Base-by-base conservation (phyloP, 495 filamentous ascomycete genomes). In the Penicillium macrosclerotiorum region DNA sequence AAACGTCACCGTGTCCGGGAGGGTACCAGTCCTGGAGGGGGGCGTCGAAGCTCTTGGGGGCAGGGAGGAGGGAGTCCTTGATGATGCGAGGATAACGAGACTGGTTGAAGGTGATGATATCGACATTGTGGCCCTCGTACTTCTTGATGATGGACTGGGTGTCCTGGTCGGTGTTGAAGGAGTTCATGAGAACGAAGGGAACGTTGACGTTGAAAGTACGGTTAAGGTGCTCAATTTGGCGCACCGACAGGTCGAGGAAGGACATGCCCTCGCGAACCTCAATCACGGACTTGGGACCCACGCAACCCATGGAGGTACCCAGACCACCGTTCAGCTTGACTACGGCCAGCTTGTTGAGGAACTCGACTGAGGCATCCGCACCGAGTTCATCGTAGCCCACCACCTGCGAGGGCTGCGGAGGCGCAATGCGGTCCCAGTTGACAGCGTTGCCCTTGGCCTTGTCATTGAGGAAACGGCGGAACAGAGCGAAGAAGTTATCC, bases 191-290 rank as follows among this genome's bases (percentile, higher is more conserved):
- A 52, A 99, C 86, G 74, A 99, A 96, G 31, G 93, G 93, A 16
- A 99, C 93, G 67, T 96, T 96, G 70, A 95, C 89, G 56, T 86
- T 82, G 76, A 95, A 97, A 33, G 88, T 96, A 63, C 90, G 87
- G 83, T 99, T 99, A 49, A 99, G 84, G 79, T 91, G 94, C 77
- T 99, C 93, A 63, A 99, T 92, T 79, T 99, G 93, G 59, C 93
- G 89, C 54, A 99, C 93, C 6, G 93, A 97, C 61, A 99, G 82
- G 72, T 99, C 93, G 43, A 99, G 80, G 85, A 99, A 99, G 52
- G 93, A 97, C 93, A 97, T 97, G 81, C 94, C 94, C 66, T 99
- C 93, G 68, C 93, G 93, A 68, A 99, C 93, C 73, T 99, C 93
- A 61, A 99, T 99, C 55, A 99, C 93, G 18, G 93, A 99, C 77